phyloP scores from a whole-genome alignment of 1,139 yeast species.

The Yamadazyma diddensiae region DNA sequence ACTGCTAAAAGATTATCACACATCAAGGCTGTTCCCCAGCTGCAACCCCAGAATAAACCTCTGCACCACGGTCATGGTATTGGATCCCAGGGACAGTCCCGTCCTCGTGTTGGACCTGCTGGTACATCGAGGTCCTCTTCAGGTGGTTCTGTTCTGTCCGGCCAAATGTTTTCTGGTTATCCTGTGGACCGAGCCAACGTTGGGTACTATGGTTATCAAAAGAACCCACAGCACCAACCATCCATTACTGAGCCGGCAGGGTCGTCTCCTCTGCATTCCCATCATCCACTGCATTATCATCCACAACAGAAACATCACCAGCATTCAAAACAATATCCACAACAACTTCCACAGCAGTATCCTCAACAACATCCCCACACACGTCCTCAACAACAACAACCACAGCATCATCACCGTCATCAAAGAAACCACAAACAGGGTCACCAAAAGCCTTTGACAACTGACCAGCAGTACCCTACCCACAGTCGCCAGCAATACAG shows the following conservation, averaged over 20 bases:
- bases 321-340: conserved; percentile 2
- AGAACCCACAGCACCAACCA: conserved; percentile 4
- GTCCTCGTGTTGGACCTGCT: neutral
- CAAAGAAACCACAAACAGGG: too few relatives aligned
- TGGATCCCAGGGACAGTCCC: neutral
- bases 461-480: too few relatives aligned
- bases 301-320: conserved; percentile 1
- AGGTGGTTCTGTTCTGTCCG: conserved; percentile 5
- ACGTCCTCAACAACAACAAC: too few relatives aligned
- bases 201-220: conserved; percentile 2
- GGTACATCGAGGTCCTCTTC: conserved; percentile 11
- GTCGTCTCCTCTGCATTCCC: too few relatives aligned
- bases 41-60: conserved; percentile 1
- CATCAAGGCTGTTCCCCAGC: conserved; percentile 9
- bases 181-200: neutral
- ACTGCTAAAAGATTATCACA: conserved; percentile 19
- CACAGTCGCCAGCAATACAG: too few relatives aligned
- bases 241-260: conserved; percentile 1
- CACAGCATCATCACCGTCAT: too few relatives aligned
- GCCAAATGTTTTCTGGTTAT: neutral
- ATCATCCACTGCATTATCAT: too few relatives aligned
- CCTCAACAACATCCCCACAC: too few relatives aligned
- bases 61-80: neutral
- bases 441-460: too few relatives aligned
- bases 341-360: too few relatives aligned